These are phyloP conservation scores for Zalerion maritima DNA, from an alignment of 495 filamentous ascomycete species.

Conservation along the genomic window DNA sequence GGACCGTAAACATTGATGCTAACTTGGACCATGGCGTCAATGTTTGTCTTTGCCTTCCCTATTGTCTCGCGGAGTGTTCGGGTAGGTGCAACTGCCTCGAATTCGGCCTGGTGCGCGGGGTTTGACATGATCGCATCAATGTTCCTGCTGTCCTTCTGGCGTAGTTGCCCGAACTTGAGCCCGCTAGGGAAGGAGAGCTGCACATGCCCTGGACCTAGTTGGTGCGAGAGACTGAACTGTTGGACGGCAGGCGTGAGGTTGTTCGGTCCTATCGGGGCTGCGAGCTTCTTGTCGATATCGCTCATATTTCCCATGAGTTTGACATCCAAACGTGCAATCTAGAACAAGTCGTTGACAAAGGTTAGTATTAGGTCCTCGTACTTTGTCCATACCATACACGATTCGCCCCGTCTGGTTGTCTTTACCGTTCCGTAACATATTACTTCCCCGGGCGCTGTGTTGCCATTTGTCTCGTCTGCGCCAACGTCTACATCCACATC, in stretches of 20 bases:
- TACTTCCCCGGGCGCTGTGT: too few species aligned
- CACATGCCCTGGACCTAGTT: constrained; percentile 6
- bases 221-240: constrained; percentile 9
- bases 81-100: constrained; percentile 10
- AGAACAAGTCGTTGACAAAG: too few species aligned
- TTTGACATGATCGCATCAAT: too few species aligned
- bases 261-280: too few species aligned
- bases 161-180: constrained; percentile 10
- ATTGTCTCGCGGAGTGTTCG: constrained; percentile 9
- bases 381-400: too few species aligned
- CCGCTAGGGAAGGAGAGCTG: constrained; percentile 9
- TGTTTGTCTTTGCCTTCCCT: constrained; percentile 7
- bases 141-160: constrained; percentile 6
- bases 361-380: too few species aligned
- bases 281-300: constrained; percentile 5
- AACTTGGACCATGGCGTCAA: constrained; percentile 13
- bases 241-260: constrained; percentile 7
- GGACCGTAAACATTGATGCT: constrained; percentile 24
- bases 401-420: too few species aligned
- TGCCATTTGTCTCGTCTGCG: too few species aligned
- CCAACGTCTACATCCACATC: too few species aligned
- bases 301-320: constrained; percentile 10
- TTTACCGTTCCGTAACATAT: too few species aligned
- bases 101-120: too few species aligned
- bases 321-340: constrained; percentile 9